phyloP scores from a whole-genome alignment of 1,284 basidiomycete species.

The Puccinia triticina region DNA sequence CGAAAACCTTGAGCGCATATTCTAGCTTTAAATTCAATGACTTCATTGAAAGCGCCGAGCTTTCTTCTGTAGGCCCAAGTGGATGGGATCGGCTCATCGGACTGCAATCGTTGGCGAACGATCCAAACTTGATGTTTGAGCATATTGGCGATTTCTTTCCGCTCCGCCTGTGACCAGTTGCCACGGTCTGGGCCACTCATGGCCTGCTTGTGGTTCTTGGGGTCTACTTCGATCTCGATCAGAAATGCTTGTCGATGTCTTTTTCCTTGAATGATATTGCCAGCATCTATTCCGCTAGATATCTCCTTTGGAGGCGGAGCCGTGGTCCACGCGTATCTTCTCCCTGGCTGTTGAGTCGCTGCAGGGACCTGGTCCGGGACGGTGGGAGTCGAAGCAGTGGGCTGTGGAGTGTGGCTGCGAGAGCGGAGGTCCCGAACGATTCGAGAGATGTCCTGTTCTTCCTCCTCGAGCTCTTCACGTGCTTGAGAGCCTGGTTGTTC shows the following conservation, averaged over 20 bases:
- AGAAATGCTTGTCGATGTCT: not conserved
- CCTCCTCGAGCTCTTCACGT: too few relatives aligned
- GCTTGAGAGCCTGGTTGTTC: too few relatives aligned
- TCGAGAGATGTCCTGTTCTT: too few relatives aligned
- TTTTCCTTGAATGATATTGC: not conserved
- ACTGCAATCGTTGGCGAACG: not conserved
- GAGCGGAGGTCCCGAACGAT: too few relatives aligned
- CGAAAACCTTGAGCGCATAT: too few relatives aligned
- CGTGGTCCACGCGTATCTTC: not conserved
- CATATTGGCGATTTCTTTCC: not conserved
- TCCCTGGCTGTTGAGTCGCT: not conserved
- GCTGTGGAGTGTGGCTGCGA: too few relatives aligned
- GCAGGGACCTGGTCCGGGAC: too few relatives aligned
- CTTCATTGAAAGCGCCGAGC: too few relatives aligned
- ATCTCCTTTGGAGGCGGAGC: not conserved
- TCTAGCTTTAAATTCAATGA: too few relatives aligned
- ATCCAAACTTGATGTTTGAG: not conserved
- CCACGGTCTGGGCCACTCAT: not conserved
- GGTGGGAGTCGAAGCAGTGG: too few relatives aligned
- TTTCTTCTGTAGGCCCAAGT: slow-evolving; percentile 7
- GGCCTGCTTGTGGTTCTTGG: not conserved
- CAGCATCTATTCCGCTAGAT: not conserved
- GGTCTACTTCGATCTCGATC: not conserved
- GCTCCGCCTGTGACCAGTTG: not conserved
- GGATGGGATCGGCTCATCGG: not conserved